Conservation (phyloP, 352 stramenopile genomes). For the Phytopythium mirpurense region DNA sequence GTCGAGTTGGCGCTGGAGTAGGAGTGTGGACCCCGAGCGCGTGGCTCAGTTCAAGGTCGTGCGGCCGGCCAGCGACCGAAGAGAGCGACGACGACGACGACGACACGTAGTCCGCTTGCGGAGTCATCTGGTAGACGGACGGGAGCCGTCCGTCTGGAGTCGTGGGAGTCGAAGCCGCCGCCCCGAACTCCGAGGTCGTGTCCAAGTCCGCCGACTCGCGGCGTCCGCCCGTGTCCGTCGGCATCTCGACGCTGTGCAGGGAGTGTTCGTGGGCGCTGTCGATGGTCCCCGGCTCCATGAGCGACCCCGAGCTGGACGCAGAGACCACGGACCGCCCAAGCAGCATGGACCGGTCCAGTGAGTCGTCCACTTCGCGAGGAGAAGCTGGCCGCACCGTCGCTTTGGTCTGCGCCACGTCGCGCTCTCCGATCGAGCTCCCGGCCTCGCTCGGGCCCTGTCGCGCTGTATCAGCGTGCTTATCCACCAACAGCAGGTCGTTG, state of each 20-base stretch:
- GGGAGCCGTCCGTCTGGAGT: background rate
- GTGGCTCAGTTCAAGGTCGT: constrained; percentile 57
- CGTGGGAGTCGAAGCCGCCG: background rate
- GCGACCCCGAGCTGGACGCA: constrained; percentile 3
- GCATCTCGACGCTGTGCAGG: background rate
- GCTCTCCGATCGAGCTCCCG: constrained; percentile 1
- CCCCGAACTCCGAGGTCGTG: constrained; percentile 4
- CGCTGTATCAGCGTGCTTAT: background rate
- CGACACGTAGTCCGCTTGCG: constrained; percentile 13
- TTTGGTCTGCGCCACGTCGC: background rate
- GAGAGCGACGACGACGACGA: constrained; percentile 22
- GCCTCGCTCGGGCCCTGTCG: background rate
- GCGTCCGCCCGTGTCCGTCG: constrained; percentile 5
- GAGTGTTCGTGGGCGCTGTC: background rate
- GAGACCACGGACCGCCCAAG: constrained; percentile 37
- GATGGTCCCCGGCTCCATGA: background rate
- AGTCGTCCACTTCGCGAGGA: constrained; percentile 12
- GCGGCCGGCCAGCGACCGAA: constrained; percentile 9
- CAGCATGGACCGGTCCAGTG: constrained; percentile 51
- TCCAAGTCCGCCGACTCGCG: constrained; percentile 6
- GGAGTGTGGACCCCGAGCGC: constrained; percentile 33
- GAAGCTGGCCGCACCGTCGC: background rate
- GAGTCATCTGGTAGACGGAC: constrained; percentile 10
- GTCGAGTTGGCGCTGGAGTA: background rate
- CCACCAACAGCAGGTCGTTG: constrained; percentile 33